Evolutionary conservation across 305 asterid species (phyloP), one percentile per base, ranked within the genome.

Genomic region (Fraxinus dipetala): DNA sequence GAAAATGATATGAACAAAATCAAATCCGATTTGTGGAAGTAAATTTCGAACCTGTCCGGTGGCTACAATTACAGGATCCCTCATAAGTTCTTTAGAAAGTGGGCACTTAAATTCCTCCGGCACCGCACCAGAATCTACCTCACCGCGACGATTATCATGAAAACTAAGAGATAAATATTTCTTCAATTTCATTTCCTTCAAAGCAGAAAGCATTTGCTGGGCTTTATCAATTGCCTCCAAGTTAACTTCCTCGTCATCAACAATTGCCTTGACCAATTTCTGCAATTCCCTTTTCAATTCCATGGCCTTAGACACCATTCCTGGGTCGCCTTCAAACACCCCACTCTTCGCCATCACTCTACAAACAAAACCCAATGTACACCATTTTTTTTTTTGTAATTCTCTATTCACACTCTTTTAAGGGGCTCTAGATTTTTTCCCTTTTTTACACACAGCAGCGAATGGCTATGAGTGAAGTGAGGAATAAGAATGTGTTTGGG

Each of bases 41-140:
- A 7, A 36, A 67, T 22, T 2, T 2, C 84, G 36, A 59, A 89
- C 92, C 92, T 86, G 92, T 73, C 92, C 92, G 31, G 86, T 85
- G 80, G 90, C 69, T 45, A 89, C 72, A 75, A 89, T 51, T 79
- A 89, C 92, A 84, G 92, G 92, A 84, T 89, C 91, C 72, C 83
- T 85, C 87, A 89, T 83, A 77, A 86, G 86, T 40, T 86, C 80
- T 70, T 82, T 84, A 1, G 92, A 89, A 79, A 89, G 87, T 2
- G 91, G 90, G 81, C 92, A 89, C 3, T 81, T 84, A 80, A 88
- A 88, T 77, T 86, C 87, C 61, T 82, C 88, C 1, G 92, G 92
- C 20, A 79, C 85, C 34, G 76, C 73, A 18, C 77, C 81, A n/a
- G 85, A 78, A 30, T 76, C 87, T 3, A 75, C 75, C 14, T 75